These are phyloP conservation scores for Tilletia walkeri DNA, from an alignment of 1,284 basidiomycete species.

Conservation along the genomic window DNA sequence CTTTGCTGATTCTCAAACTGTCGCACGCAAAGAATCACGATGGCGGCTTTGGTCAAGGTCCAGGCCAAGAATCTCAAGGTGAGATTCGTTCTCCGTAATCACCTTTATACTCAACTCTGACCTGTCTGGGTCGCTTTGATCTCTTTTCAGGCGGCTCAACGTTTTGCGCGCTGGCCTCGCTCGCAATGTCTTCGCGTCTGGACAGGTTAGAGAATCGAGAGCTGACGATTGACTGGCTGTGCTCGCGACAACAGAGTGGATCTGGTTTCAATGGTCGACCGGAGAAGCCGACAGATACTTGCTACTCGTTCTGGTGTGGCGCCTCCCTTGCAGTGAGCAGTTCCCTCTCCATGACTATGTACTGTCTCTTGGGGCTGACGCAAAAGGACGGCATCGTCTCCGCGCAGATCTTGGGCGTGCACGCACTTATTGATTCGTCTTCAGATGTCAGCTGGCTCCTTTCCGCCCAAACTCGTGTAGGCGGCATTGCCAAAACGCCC, in stretches of 20 bases:
- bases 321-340: conserved; percentile 30
- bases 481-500: conserved; percentile 47
- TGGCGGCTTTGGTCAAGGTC: conserved; percentile 82
- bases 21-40: conserved; percentile 72
- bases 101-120: not conserved
- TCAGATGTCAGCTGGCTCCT: conserved; percentile 41
- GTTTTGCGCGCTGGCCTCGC: conserved; percentile 80
- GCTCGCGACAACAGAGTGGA: conserved; percentile 22
- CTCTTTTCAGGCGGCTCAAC: conserved; percentile 74
- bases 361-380: not conserved
- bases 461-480: conserved; percentile 39
- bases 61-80: conserved; percentile 82
- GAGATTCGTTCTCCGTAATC: conserved; percentile 23
- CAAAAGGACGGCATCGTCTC: not conserved
- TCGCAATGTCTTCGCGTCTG: conserved; percentile 61
- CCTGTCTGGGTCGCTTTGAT: too few species aligned
- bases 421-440: conserved; percentile 32
- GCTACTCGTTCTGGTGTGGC: conserved; percentile 55
- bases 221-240: conserved; percentile 23
- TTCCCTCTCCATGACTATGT: not conserved
- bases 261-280: conserved; percentile 41
- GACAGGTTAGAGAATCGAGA: not conserved
- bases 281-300: conserved; percentile 41
- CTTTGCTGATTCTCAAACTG: not conserved
- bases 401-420: conserved; percentile 30